A percentile compares a stretch with the other conserved stretches of the same genome.
phyloP scores from a whole-genome alignment of 2,329 filamentous ascomycete species.

The Aspergillus pseudotamarii region DNA sequence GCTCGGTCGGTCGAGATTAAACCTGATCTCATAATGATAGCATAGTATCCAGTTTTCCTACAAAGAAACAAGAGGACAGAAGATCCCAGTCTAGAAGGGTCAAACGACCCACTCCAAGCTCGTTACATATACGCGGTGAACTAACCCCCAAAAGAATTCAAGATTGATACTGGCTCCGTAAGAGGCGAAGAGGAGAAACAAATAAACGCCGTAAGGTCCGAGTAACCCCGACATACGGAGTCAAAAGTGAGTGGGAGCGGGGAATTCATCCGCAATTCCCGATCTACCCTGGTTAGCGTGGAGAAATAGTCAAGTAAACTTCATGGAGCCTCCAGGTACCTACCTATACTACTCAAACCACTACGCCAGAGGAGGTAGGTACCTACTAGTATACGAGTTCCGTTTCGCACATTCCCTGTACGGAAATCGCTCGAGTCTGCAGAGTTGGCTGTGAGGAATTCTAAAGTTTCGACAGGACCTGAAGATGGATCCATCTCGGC shows the following conservation, averaged over 20 bases:
- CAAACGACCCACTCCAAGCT: not conserved
- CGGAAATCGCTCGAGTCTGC: not conserved
- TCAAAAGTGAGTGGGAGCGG: not conserved
- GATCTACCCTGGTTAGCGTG: not conserved
- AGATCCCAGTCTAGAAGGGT: not conserved
- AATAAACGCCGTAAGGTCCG: not conserved
- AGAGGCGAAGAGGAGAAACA: not conserved
- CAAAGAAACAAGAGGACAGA: not conserved
- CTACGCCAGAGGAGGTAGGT: not conserved
- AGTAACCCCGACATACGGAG: not conserved
- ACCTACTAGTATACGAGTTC: not conserved
- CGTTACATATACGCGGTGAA: not conserved
- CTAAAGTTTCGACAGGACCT: conserved; percentile 2
- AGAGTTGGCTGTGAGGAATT: not conserved
- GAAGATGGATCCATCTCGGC: not conserved
- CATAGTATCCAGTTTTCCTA: not conserved
- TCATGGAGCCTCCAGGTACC: not conserved
- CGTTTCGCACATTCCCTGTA: not conserved
- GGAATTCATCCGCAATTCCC: conserved; percentile 7
- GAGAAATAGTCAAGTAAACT: conserved; percentile 1
- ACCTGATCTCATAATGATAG: conserved; percentile 9
- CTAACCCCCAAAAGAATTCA: not conserved
- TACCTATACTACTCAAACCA: not conserved
- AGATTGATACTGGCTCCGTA: not conserved
- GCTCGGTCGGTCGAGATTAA: not conserved